Base-by-base conservation (phyloP, 768 basidiomycete species). In the Leucocoprinus leucothites region DNA sequence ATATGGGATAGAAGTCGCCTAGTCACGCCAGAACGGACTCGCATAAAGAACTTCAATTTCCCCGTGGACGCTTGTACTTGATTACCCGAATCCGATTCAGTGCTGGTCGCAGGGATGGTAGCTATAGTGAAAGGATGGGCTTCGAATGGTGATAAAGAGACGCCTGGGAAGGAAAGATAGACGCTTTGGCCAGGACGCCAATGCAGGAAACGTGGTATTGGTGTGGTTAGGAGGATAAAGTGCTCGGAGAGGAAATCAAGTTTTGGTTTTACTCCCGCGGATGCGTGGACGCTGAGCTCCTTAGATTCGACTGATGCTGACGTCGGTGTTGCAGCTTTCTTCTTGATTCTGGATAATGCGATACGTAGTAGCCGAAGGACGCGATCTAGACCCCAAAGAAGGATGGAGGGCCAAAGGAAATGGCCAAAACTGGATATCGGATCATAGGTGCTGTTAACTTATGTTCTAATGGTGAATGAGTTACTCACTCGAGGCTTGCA, bases 61-160 rank as follows among this genome's bases (percentile, higher is more conserved):
- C 31, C 31, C 13, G 5, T 5, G 5, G 31, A 5, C 5, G 31
- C 5, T 34, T 34, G 31, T 13, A 86, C 1, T 73, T 69, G 13
- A 87, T 66, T 22, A 75, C 58, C 1, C 28, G 42, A 42, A 63
- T 56, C 1, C 45, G 48, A 2, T 54, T 49, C 1, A 43, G 25
- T 14, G 38, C 50, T 50, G n/a, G 14, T n/a, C 9, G 57, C 48
- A 13, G 74, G 69, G 7, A 76, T 62, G n/a, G 69, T 79, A 5
- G 80, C 71, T 51, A 86, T 84, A 0, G 84, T 83, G 65, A 86
- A 86, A 1, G 85, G 85, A 57, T 86, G 85, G 0, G 80, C 66
- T 64, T 86, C 80, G 26, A 78, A 73, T 4, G 78, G 77, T 22
- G 73, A 63, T 0, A 51, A 48, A 9, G 79, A 79, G 5, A 82